Conservation (phyloP, 2,329 filamentous ascomycete genomes). For the Metarhizium robertsii region DNA sequence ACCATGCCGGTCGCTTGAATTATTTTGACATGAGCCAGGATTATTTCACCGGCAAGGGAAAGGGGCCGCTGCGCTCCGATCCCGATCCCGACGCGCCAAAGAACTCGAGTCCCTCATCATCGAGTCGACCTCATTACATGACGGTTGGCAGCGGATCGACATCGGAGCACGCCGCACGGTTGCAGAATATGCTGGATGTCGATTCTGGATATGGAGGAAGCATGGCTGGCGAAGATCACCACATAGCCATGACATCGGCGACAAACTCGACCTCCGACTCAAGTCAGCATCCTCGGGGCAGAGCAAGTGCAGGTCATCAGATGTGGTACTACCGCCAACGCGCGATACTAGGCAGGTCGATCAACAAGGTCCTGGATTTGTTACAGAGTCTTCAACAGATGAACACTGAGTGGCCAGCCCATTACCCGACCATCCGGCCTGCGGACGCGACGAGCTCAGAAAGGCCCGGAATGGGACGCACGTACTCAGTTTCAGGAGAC, state of each 20-base stretch:
- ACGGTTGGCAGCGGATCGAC: slow-evolving; percentile 77
- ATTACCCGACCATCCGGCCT: slow-evolving; percentile 79
- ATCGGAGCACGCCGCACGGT: slow-evolving; percentile 69
- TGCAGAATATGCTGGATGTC: slow-evolving; percentile 72
- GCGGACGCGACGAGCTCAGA: slow-evolving; percentile 34
- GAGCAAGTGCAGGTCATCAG: slow-evolving; percentile 82
- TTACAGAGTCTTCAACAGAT: slow-evolving; percentile 77
- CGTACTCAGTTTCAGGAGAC: slow-evolving; percentile 50
- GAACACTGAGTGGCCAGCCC: slow-evolving; percentile 87
- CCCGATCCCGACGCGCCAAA: slow-evolving; percentile 19
- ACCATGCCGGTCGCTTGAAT: slow-evolving; percentile 25
- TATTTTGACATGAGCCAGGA: slow-evolving; percentile 49
- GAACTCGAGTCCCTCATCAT: slow-evolving; percentile 16
- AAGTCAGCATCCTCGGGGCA: slow-evolving; percentile 32
- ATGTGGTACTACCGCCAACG: slow-evolving; percentile 92
- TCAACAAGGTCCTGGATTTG: slow-evolving; percentile 76
- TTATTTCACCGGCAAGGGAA: slow-evolving; percentile 46
- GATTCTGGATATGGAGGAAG: slow-evolving; percentile 93
- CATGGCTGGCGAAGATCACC: slow-evolving; percentile 52
- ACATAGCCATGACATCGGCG: slow-evolving; percentile 13
- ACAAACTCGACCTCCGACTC: slow-evolving; percentile 30
- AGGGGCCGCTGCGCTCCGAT: slow-evolving; percentile 28
- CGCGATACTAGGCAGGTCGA: slow-evolving; percentile 75
- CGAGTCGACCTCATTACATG: slow-evolving; percentile 60
- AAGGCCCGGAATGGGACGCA: slow-evolving; percentile 53